phyloP scores from a whole-genome alignment of 306 rosid genomes.

The Cucurbita maxima region DNA sequence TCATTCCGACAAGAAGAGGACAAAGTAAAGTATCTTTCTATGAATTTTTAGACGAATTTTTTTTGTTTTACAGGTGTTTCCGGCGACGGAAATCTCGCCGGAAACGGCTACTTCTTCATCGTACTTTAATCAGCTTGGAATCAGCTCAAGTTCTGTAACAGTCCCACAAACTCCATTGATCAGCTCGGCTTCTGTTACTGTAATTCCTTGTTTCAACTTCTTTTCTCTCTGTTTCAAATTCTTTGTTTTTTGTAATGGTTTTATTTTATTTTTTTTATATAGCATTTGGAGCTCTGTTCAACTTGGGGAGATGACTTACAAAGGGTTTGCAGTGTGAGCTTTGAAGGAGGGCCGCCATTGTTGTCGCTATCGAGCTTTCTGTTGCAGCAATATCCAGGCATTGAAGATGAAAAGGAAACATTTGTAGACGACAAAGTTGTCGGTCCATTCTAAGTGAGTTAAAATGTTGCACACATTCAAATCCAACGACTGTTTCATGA shows the following conservation, averaged over 20 bases:
- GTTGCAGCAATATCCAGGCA: not conserved
- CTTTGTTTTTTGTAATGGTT: not conserved
- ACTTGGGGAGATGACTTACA: not conserved
- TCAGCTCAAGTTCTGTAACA: not conserved
- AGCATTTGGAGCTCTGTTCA: not conserved
- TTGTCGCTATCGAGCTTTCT: not conserved
- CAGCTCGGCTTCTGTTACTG: not conserved
- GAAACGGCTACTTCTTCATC: not conserved
- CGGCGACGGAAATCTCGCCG: not conserved
- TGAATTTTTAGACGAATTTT: no score
- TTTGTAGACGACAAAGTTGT: not conserved
- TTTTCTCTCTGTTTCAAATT: not conserved
- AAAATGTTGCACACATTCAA: not conserved
- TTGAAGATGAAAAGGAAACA: not conserved
- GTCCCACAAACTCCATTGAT: not conserved
- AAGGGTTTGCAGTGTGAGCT: not conserved
- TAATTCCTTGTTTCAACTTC: not conserved
- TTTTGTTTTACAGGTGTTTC: not conserved
- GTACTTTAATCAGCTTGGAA: not conserved
- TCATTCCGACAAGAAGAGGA: not conserved
- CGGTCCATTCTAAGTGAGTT: not conserved
- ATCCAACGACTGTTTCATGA: not conserved
- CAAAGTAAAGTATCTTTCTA: not conserved
- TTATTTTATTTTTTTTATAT: accelerated
- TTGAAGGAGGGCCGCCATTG: not conserved